phyloP scores from a whole-genome alignment of 2,329 filamentous ascomycete species.

The Reticulascus tulasneorum region DNA sequence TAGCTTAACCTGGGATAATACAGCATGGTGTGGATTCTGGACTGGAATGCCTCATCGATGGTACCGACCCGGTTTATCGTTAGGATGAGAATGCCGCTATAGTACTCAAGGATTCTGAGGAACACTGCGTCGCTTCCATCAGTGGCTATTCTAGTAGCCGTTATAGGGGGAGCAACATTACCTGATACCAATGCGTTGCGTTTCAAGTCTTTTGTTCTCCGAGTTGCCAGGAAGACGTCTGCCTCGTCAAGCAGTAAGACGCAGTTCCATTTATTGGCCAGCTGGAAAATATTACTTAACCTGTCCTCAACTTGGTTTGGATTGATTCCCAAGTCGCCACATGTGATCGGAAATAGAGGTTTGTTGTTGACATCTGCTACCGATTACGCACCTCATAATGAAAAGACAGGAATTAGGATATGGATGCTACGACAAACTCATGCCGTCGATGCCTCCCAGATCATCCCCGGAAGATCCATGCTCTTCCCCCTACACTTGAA shows the following conservation, averaged over 20 bases:
- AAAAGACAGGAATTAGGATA: too few species aligned
- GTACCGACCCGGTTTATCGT: constrained; percentile 45
- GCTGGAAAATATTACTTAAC: constrained; percentile 1
- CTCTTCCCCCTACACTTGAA: too few species aligned
- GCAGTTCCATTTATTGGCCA: constrained; percentile 59
- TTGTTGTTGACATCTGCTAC: too few species aligned
- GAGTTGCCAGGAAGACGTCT: constrained; percentile 75
- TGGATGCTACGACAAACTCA: too few species aligned
- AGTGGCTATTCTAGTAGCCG: too few species aligned
- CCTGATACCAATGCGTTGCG: constrained; percentile 3
- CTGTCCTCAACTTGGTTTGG: constrained; percentile 3
- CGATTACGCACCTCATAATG: too few species aligned
- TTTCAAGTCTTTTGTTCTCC: constrained; percentile 43
- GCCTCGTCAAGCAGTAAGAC: constrained; percentile 82
- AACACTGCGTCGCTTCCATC: too few species aligned
- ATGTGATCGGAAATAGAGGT: constrained; percentile 39
- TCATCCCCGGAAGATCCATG: too few species aligned
- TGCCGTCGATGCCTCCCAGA: too few species aligned
- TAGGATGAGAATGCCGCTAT: constrained; percentile 45
- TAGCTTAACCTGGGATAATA: constrained; percentile 32
- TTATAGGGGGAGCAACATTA: too few species aligned
- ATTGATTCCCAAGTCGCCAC: constrained; percentile 14
- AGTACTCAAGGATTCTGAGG: constrained; percentile 46
- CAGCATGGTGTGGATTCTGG: constrained; percentile 39
- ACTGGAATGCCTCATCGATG: constrained; percentile 46